These are phyloP conservation scores for Pleurotus pulmonarius DNA, from an alignment of 768 basidiomycete genomes.

Conservation along the genomic window DNA sequence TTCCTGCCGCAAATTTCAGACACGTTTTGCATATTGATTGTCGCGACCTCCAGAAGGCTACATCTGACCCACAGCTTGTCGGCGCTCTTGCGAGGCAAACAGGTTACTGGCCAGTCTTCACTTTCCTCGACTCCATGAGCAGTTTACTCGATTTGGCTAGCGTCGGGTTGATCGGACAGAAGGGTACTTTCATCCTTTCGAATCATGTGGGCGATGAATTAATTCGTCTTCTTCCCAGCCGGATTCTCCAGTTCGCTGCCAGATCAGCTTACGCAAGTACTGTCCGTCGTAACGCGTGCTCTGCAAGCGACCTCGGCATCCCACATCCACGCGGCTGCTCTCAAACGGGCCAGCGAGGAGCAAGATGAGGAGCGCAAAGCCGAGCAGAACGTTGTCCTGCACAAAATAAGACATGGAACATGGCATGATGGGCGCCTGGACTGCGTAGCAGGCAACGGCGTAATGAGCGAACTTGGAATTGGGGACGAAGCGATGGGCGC, in stretches of 20 bases:
- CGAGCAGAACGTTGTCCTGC: constrained; percentile 33
- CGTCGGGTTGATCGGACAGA: constrained; percentile 93
- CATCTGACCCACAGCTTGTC: constrained; percentile 67
- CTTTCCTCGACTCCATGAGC: constrained; percentile 76
- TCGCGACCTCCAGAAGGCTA: constrained; percentile 61
- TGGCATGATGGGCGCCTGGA: constrained; percentile 91
- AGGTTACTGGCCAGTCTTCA: constrained; percentile 88
- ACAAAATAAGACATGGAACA: constrained; percentile 54
- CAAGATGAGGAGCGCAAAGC: constrained; percentile 35
- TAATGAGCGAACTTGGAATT: constrained; percentile 82
- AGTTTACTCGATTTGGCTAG: constrained; percentile 89
- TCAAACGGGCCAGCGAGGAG: constrained; percentile 32
- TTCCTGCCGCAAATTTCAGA: constrained; percentile 30
- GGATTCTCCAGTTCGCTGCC: constrained; percentile 77
- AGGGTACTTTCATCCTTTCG: constrained; percentile 37
- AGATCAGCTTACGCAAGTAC: constrained; percentile 81
- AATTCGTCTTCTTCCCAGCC: constrained; percentile 37
- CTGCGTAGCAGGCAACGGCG: constrained; percentile 78
- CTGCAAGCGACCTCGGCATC: constrained; percentile 61
- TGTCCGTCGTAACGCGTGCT: constrained; percentile 72
- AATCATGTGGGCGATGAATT: not conserved
- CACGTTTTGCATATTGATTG: constrained; percentile 83
- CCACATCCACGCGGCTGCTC: constrained; percentile 37
- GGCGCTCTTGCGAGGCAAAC: constrained; percentile 72
- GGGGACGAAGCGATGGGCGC: constrained; percentile 63